Base-by-base conservation (phyloP, 73 alveolate species). In the Effrenium voratum region DNA sequence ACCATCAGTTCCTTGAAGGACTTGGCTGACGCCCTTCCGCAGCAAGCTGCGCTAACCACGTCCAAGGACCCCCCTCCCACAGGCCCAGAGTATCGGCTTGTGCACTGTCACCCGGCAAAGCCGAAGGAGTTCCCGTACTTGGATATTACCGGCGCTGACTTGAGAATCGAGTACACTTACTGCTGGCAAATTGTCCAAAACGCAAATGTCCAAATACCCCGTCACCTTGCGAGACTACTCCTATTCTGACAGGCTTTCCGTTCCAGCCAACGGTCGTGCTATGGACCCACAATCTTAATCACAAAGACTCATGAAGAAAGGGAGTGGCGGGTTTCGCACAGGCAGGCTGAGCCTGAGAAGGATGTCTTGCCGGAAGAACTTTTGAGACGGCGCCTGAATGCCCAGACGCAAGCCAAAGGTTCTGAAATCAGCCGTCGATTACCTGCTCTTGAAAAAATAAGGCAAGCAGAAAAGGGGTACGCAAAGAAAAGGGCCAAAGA, bases 81-180 rank as follows among this genome's bases (percentile, higher is more conserved):
- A 26, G 91, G 91, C 32, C 91, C 91, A 45, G 36, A 10, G 46
- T 80, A 80, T 15, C 47, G 46, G n/a, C 15, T 80, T 4, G 70
- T 32, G 47, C 91, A 80, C 70, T 80, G 44, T 28, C 91, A 80
- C 36, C 91, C 91, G 13, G 47, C 36, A 32, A 80, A 80, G 63
- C 68, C 91, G 26, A 41, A 45, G 32, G 32, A 49, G 8, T 47
- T 46, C 46, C 44, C 26, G 34, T 80, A 46, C 46, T 44, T 80
- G 46, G 91, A 80, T 46, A 72, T 46, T 24, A 13, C 70, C 2
- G 44, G 47, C 47, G 26, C 22, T 34, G 91, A 45, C 36, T 47
- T 80, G 50, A 80, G 46, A 12, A 34, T 47, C 4, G 73, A 80
- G 26, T 79, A 80, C 32, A 45, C 73, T 3, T 80, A 80, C n/a